Base-by-base conservation (phyloP, 768 basidiomycete species). In the Auriscalpium microsporum region DNA sequence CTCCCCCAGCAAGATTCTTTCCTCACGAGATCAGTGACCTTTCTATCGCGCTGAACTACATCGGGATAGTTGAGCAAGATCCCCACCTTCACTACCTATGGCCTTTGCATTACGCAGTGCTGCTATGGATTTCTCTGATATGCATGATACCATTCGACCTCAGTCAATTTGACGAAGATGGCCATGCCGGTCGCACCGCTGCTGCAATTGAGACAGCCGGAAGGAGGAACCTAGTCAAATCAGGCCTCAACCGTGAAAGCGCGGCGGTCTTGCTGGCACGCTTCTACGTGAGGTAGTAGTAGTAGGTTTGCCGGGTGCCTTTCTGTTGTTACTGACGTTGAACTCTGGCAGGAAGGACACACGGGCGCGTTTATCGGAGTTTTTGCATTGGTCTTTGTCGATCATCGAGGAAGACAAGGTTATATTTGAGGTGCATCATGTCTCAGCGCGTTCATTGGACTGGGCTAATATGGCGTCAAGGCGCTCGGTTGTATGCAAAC, bases 111-210 rank as follows among this genome's bases (percentile, higher is more conserved):
- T 93, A 94, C 65, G 77, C 88, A 34, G 73, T 90, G 23, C 75
- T 99, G 9, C 75, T 96, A 10, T 98, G 95, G 95, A 77, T 98
- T n/a, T 88, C 90, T 19, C 79, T 99, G 21, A 86, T 96, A 48
- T 87, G 89, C 72, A 91, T 90, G 73, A 85, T 97, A 16, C 96
- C 96, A 0, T 99, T 99, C 68, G 85, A 90, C 65, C 73, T 99
- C 40, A 78, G 82, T 34, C 88, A 91, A 62, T 91, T 96, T 53
- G 91, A 93, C 63, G 84, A 87, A 55, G 64, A 61, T 10, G 75
- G 74, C 3, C 66, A 72, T n/a, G 62, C 65, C 21, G 79, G 82
- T 10, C 67, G 75, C 47, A 89, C 87, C 1, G 81, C 83, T 0
- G 60, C 63, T 16, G 66, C 67, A 5, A 71, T 94, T 2, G 85